Evolutionary conservation across 1,139 yeast genomes (phyloP).

Genomic region (Yamadazyma epiphylla): DNA sequence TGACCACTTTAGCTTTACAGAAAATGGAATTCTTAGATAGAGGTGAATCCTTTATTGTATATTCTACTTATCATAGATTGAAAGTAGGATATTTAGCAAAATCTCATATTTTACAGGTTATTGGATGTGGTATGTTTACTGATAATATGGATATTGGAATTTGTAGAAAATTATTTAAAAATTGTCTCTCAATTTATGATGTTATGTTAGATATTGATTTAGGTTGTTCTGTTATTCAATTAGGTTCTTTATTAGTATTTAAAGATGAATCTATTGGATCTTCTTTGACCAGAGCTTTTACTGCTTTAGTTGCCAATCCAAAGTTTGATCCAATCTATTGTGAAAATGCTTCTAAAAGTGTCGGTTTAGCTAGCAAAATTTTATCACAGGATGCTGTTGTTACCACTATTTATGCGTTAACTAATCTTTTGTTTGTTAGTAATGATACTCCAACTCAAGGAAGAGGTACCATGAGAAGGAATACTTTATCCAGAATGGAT

Average conservation of each 20-base stretch:
- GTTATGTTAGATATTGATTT: slow-evolving; percentile 44
- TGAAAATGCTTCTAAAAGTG: slow-evolving; percentile 34
- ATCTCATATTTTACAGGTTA: slow-evolving; percentile 35
- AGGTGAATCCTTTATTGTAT: slow-evolving; percentile 43
- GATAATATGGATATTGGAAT: slow-evolving; percentile 34
- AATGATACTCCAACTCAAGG: slow-evolving; percentile 28
- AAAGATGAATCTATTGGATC: slow-evolving; percentile 45
- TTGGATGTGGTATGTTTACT: slow-evolving; percentile 41
- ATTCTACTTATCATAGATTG: slow-evolving; percentile 36
- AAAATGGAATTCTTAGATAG: slow-evolving; percentile 42
- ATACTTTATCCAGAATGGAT: slow-evolving; percentile 16
- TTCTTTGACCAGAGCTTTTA: slow-evolving; percentile 45
- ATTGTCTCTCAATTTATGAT: slow-evolving; percentile 37
- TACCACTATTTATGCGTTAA: slow-evolving; percentile 80
- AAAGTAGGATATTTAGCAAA: slow-evolving; percentile 41
- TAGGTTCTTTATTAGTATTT: slow-evolving; percentile 52
- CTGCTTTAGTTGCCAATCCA: slow-evolving; percentile 47
- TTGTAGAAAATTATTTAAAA: slow-evolving; percentile 32
- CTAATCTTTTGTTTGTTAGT: slow-evolving; percentile 66
- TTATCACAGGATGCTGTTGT: slow-evolving; percentile 77
- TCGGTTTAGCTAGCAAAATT: slow-evolving; percentile 43
- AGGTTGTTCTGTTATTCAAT: slow-evolving; percentile 47
- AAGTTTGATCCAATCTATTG: slow-evolving; percentile 27
- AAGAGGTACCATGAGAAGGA: slow-evolving; percentile 24
- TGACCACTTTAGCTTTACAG: slow-evolving; percentile 33